These are phyloP conservation scores for Hanseniaspora lachancei DNA, from an alignment of 805 yeast species.

Conservation along the genomic window DNA sequence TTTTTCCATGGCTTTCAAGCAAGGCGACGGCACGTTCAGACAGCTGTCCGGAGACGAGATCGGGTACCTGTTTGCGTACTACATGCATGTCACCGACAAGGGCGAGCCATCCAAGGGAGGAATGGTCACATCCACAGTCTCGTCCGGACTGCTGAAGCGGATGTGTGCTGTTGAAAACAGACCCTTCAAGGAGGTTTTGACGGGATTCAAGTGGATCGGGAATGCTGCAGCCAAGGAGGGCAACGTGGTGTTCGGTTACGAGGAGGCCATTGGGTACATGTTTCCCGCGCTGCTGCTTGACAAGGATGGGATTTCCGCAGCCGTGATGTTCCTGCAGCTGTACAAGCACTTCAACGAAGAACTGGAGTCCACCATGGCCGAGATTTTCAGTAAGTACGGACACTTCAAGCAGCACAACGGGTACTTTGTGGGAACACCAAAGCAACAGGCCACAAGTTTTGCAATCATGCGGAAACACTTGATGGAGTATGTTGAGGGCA, in stretches of 20 bases:
- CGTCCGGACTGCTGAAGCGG: slow-evolving; percentile 63
- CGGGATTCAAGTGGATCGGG: slow-evolving; percentile 98
- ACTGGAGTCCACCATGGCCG: slow-evolving; percentile 34
- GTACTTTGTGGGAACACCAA: slow-evolving; percentile 42
- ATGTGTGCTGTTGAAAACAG: slow-evolving; percentile 55
- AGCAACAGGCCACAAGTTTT: not conserved
- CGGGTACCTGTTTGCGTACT: slow-evolving; percentile 71
- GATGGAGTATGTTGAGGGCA: not conserved
- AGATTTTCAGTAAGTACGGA: slow-evolving; percentile 57
- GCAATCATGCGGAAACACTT: slow-evolving; percentile 1
- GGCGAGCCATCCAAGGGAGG: slow-evolving; percentile 30
- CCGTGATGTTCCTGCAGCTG: slow-evolving; percentile 61
- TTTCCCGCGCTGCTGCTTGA: slow-evolving; percentile 62
- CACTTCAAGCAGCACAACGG: slow-evolving; percentile 77
- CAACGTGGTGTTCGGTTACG: slow-evolving; percentile 76
- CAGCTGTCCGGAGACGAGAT: slow-evolving; percentile 87
- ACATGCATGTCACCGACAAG: slow-evolving; percentile 27
- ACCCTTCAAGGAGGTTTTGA: slow-evolving; percentile 64
- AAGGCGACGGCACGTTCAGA: slow-evolving; percentile 36
- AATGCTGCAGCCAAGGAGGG: slow-evolving; percentile 42
- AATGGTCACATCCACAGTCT: slow-evolving; percentile 78
- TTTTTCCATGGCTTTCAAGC: slow-evolving; percentile 45
- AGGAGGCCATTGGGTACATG: slow-evolving; percentile 95
- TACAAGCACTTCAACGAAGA: slow-evolving; percentile 38
- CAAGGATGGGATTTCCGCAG: slow-evolving; percentile 84